A percentile compares a stretch with the other conserved stretches of the same genome.
These are phyloP conservation scores for Colletotrichum sp. DNA, from an alignment of 2,329 filamentous ascomycete species.

Conservation along the genomic window DNA sequence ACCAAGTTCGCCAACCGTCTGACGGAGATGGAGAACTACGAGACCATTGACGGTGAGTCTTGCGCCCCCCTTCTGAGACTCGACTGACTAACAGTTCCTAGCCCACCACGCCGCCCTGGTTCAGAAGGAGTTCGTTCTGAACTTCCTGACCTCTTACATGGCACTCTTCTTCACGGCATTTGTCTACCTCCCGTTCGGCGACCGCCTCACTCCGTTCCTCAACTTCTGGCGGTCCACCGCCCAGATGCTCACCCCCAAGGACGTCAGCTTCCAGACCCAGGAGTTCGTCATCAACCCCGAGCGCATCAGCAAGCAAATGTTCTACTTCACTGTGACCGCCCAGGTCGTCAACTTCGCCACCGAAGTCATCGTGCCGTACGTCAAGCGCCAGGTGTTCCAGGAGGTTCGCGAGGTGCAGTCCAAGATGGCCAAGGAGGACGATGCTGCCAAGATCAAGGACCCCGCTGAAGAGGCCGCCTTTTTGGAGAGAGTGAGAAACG, in stretches of 20 bases:
- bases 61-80: neutral
- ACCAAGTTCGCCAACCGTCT: constrained; percentile 78
- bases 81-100: constrained; percentile 35
- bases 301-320: constrained; percentile 87
- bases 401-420: constrained; percentile 80
- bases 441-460: constrained; percentile 60
- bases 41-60: constrained; percentile 72
- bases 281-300: constrained; percentile 84
- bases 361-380: constrained; percentile 83
- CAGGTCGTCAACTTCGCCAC: constrained; percentile 87
- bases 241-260: constrained; percentile 75
- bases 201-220: constrained; percentile 82
- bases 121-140: constrained; percentile 92
- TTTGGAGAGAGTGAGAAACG: constrained; percentile 78
- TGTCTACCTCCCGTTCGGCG: constrained; percentile 91
- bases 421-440: constrained; percentile 60
- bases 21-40: constrained; percentile 89
- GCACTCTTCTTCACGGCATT: constrained; percentile 93
- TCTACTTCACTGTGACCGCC: constrained; percentile 94
- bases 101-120: constrained; percentile 84
- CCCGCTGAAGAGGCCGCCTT: constrained; percentile 80
- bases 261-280: constrained; percentile 69
- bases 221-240: constrained; percentile 80
- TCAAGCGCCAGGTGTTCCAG: constrained; percentile 78
- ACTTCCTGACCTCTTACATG: constrained; percentile 95